Conservation (phyloP, 208 protist genomes). For the Crithidia thermophila region DNA sequence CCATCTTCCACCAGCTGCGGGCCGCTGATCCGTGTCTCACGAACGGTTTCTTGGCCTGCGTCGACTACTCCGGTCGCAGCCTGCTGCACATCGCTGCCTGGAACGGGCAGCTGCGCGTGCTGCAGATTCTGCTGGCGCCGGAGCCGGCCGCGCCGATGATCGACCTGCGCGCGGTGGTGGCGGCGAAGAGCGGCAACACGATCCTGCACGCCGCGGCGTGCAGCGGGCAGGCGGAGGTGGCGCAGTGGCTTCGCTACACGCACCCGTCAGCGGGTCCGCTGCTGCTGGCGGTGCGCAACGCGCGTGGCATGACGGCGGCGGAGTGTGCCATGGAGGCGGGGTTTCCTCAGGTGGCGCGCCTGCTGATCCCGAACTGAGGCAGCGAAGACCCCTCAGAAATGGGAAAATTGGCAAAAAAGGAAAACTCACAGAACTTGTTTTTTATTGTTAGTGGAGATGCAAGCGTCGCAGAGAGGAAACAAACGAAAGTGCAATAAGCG, state of each 20-base stretch:
- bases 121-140: conserved; percentile 65
- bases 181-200: conserved; percentile 67
- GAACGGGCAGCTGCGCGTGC: conserved; percentile 68
- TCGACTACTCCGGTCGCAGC: conserved; percentile 79
- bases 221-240: conserved; percentile 54
- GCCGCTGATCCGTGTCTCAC: conserved; percentile 61
- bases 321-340: conserved; percentile 76
- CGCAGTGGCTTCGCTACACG: conserved; percentile 70
- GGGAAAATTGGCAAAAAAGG: conserved; percentile 1
- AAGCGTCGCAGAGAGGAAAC: no score
- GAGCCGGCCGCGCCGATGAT: conserved; percentile 42
- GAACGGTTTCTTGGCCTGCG: conserved; percentile 60
- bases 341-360: conserved; percentile 55
- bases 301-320: conserved; percentile 55
- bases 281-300: conserved; percentile 51
- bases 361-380: conserved; percentile 47
- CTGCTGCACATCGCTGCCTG: conserved; percentile 81
- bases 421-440: neutral
- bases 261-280: conserved; percentile 45
- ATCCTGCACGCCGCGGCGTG: conserved; percentile 76
- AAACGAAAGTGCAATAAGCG: no score
- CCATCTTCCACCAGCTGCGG: conserved; percentile 57
- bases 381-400: neutral
- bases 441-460: no score
- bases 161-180: conserved; percentile 54